phyloP scores from a whole-genome alignment of 139 green algal genomes.

The Volvox reticuliferus region DNA sequence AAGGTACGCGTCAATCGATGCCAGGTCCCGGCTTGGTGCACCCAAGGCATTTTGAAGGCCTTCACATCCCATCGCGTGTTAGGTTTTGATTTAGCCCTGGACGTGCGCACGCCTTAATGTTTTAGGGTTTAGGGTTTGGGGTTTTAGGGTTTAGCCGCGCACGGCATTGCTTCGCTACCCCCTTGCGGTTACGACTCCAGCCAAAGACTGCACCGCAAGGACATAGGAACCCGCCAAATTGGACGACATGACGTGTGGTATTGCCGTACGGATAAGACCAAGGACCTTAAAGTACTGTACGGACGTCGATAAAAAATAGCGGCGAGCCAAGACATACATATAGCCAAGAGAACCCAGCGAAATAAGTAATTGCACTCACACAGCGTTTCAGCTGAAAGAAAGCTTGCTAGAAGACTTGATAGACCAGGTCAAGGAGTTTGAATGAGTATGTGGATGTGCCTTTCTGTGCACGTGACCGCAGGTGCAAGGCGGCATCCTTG shows the following conservation, averaged over 20 bases:
- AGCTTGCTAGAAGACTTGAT: background rate
- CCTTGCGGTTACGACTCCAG: no score
- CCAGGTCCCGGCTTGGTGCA: no score
- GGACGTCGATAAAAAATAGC: no score
- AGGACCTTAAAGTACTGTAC: no score
- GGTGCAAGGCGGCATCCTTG: slow-evolving; percentile 1
- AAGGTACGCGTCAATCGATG: background rate
- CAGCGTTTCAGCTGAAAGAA: background rate
- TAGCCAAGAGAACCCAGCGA: no score
- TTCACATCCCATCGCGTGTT: no score
- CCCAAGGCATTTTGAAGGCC: background rate
- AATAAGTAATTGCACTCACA: no score
- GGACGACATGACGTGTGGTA: background rate
- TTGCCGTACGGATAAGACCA: no score
- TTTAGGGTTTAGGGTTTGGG: no score
- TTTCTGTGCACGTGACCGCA: background rate
- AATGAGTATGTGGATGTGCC: background rate
- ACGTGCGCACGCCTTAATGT: background rate
- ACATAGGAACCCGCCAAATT: background rate
- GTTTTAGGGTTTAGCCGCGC: no score
- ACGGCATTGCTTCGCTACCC: background rate
- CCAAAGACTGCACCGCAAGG: no score
- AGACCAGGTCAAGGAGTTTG: background rate
- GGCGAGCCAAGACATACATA: no score
- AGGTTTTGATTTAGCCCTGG: background rate